Base-by-base conservation (phyloP, 352 stramenopile species). In the Pythium periplocum region DNA sequence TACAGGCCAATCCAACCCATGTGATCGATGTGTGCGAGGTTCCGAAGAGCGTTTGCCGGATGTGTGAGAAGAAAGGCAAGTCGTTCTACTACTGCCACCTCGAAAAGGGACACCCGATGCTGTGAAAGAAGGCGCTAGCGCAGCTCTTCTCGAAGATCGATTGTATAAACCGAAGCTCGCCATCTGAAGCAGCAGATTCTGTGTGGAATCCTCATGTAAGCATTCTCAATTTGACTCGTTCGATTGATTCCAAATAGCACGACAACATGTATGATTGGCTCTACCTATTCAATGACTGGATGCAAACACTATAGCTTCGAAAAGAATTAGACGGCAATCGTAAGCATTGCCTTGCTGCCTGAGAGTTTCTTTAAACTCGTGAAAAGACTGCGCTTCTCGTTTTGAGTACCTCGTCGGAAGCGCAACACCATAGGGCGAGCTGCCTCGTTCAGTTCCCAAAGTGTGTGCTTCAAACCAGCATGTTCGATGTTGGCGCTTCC, bases 401-500 rank as follows among this genome's bases (percentile, higher is more conserved):
- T 90, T 39, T 71, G 73, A 43, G 87, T 90, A 12, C 83, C 79
- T 55, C 79, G 79, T 51, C 84, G 82, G 58, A 95, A 95, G 4
- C 82, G 82, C 31, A 95, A 64, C 39, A 87, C 74, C 44, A 93
- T 74, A 10, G 84, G 84, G 1, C 82, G 75, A 30, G 76, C 69
- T 7, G 80, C 72, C 45, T 90, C 84, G 42, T 90, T 91, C 38
- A 95, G 57, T 46, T 82, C 81, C 84, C 84, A 95, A 26, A 95
- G 45, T 34, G 84, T 92, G 58, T 93, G 84, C 64, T 91, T 90
- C 2, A 95, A 65, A 10, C 84, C 84, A 34, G 84, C 83, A 47
- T 93, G 77, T 59, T 95, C 84, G 33, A 92, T 88, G 53, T 93
- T 90, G 3, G 75, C 78, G 36, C 75, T 83, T n/a, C 82, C 76